Percentiles rank a stretch among this genome's conserved stretches.
These are phyloP conservation scores for Herpetospermum pedunculosum DNA, from an alignment of 306 rosid species.

Conservation along the genomic window DNA sequence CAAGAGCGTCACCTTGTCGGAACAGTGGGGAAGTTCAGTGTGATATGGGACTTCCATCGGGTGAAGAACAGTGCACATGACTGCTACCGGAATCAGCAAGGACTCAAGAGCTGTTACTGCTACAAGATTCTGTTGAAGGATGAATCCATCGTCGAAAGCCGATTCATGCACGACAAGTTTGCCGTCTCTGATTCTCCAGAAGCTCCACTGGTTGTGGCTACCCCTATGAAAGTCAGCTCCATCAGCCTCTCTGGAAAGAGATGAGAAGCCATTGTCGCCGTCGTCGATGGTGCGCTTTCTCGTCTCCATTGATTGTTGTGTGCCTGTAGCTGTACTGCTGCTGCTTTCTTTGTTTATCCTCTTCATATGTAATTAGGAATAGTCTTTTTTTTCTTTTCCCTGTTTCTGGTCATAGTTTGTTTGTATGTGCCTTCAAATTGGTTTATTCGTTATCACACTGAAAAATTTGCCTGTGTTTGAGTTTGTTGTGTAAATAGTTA, in stretches of 20 bases:
- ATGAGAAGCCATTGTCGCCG: neutral
- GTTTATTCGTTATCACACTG: neutral
- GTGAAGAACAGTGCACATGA: slow-evolving; percentile 79
- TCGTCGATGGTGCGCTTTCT: neutral
- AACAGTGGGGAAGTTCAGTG: slow-evolving; percentile 94
- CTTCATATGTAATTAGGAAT: neutral
- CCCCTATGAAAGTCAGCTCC: slow-evolving; percentile 94
- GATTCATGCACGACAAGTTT: slow-evolving; percentile 87
- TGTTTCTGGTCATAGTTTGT: neutral
- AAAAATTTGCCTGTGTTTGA: neutral
- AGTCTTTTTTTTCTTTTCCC: neutral
- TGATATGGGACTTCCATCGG: slow-evolving; percentile 92
- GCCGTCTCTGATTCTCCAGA: slow-evolving; percentile 71
- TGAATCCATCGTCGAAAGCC: slow-evolving; percentile 76
- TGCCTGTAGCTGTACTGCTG: neutral
- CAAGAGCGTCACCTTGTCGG: slow-evolving; percentile 92
- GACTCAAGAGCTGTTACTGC: slow-evolving; percentile 93
- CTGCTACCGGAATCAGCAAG: slow-evolving; percentile 81
- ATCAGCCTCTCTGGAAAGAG: slow-evolving; percentile 71
- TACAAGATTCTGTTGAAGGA: slow-evolving; percentile 81
- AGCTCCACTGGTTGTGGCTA: slow-evolving; percentile 89
- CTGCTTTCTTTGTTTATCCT: neutral
- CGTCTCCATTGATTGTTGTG: neutral
- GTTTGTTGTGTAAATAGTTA: neutral
- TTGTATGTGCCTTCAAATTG: neutral